Evolutionary conservation across 805 yeast genomes (phyloP).

Genomic region (Candida piceae): DNA sequence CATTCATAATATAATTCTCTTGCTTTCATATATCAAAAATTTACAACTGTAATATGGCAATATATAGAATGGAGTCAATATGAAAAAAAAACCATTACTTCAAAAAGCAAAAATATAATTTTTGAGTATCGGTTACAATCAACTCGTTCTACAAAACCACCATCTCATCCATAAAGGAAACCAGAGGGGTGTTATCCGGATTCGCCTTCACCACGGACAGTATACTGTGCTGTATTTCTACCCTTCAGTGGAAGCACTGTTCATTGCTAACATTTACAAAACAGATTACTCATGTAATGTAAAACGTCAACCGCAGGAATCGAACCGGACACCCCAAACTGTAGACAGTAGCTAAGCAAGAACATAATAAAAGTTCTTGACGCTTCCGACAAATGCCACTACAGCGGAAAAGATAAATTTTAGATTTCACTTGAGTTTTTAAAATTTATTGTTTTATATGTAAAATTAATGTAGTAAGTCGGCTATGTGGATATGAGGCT

Average conservation of each 20-base stretch:
- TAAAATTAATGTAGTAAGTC: too few relatives aligned
- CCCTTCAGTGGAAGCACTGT: slow-evolving; percentile 36
- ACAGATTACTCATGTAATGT: slow-evolving; percentile 31
- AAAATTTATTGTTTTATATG: too few relatives aligned
- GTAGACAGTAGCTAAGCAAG: slow-evolving; percentile 15
- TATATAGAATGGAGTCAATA: background rate
- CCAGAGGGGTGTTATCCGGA: slow-evolving; percentile 35
- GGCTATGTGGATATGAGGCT: too few relatives aligned
- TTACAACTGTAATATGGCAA: too few relatives aligned
- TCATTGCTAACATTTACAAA: slow-evolving; percentile 25
- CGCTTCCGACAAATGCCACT: slow-evolving; percentile 31
- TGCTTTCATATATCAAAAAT: too few relatives aligned
- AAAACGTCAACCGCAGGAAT: slow-evolving; percentile 33
- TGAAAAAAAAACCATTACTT: background rate
- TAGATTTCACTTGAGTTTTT: too few relatives aligned
- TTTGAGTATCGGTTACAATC: slow-evolving; percentile 17
- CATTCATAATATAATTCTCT: too few relatives aligned
- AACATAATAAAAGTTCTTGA: slow-evolving; percentile 18
- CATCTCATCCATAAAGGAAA: slow-evolving; percentile 19
- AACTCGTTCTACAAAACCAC: slow-evolving; percentile 16
- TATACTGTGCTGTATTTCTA: slow-evolving; percentile 41
- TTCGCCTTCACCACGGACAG: slow-evolving; percentile 38
- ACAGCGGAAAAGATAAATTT: too few relatives aligned
- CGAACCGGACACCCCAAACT: slow-evolving; percentile 40
- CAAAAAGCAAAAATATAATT: slow-evolving; percentile 4